A percentile compares a stretch with the other conserved stretches of the same genome.
Conservation (phyloP, 2,329 filamentous ascomycete genomes). For the Cladophialophora exuberans region DNA sequence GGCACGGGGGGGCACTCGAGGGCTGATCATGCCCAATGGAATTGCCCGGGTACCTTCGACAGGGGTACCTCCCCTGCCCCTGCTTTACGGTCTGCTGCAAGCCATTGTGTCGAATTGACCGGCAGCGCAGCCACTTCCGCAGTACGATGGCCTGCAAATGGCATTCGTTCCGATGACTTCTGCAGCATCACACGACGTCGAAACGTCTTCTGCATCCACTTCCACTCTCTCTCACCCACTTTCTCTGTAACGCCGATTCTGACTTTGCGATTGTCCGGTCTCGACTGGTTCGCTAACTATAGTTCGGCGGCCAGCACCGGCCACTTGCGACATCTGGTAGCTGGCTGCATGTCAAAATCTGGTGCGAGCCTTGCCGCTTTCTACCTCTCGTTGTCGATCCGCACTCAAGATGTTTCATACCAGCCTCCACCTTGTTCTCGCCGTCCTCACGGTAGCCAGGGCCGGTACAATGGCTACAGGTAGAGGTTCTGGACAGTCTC, state of each 20-base stretch:
- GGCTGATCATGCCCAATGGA: conserved; percentile 2
- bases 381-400: background rate
- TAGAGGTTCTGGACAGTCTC: background rate
- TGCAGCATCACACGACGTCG: background rate
- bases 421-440: conserved; percentile 11
- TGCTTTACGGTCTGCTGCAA: conserved; percentile 8
- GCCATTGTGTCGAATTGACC: conserved; percentile 17
- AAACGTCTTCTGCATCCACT: background rate
- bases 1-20: too few species aligned
- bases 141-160: background rate
- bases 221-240: background rate
- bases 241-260: too few species aligned
- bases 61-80: background rate
- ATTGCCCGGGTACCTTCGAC: background rate
- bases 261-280: too few species aligned
- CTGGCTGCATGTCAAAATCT: background rate
- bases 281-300: background rate
- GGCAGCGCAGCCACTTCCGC: background rate
- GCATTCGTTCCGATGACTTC: background rate
- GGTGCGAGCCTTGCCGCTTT: conserved; percentile 5
- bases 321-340: conserved; percentile 15
- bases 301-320: conserved; percentile 14
- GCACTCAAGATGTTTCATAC: conserved; percentile 10
- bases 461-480: conserved; percentile 8
- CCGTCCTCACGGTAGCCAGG: conserved; percentile 9